Conservation (phyloP, 192 early-diverging fungal species). For the Allomyces macrogynus region DNA sequence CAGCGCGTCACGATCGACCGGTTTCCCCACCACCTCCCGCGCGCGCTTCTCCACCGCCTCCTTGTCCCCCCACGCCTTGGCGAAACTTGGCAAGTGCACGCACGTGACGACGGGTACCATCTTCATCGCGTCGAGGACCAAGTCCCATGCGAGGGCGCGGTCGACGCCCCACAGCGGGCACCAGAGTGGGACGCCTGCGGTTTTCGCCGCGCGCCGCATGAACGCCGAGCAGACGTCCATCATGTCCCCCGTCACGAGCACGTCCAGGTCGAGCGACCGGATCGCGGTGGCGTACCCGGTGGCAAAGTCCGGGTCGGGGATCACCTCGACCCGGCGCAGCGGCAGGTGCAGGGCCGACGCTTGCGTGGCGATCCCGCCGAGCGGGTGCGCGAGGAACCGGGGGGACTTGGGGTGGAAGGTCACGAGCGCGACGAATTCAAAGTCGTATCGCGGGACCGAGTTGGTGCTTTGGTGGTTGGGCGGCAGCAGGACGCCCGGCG, state of each 20-base stretch:
- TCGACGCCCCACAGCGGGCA: neutral
- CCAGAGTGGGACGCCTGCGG: neutral
- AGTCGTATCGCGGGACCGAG: too few species aligned
- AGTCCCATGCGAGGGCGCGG: neutral
- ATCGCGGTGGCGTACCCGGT: conserved; percentile 23
- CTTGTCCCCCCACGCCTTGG: neutral
- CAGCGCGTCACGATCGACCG: neutral
- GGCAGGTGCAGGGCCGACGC: conserved; percentile 24
- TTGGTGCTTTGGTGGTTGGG: too few species aligned
- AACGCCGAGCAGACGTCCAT: neutral
- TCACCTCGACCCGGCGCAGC: conserved; percentile 15
- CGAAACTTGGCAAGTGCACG: neutral
- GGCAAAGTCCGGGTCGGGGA: conserved; percentile 20
- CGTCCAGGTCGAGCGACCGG: conserved; percentile 16
- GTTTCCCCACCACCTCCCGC: neutral
- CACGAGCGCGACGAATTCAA: conserved; percentile 11
- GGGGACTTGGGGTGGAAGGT: conserved; percentile 24
- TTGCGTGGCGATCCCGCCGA: conserved; percentile 19
- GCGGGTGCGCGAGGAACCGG: conserved; percentile 27
- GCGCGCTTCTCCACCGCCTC: neutral
- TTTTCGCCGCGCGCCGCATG: neutral
- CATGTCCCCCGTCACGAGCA: conserved; percentile 26
- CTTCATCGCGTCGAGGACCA: neutral
- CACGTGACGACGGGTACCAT: neutral
- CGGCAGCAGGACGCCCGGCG: too few species aligned